Evolutionary conservation across 768 basidiomycete species (phyloP).

Genomic region (Phylloporus scabripes): DNA sequence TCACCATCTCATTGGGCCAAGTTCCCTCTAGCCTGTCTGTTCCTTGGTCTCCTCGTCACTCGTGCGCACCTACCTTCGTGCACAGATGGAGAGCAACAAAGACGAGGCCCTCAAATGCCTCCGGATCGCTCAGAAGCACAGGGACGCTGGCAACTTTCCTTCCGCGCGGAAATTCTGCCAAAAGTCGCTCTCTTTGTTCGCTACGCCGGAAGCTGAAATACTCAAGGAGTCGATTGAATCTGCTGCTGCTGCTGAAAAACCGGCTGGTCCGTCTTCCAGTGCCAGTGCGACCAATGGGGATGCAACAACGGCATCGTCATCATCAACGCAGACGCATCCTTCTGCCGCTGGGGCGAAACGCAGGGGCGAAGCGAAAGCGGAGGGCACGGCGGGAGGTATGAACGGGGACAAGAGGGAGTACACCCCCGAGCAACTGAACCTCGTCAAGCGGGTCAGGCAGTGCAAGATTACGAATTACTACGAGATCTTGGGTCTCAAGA

Average conservation of each 20-base stretch:
- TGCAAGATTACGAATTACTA: constrained; percentile 93
- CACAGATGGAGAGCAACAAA: constrained; percentile 76
- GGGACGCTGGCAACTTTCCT: constrained; percentile 61
- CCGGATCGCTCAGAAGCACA: constrained; percentile 69
- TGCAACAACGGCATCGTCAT: constrained; percentile 38
- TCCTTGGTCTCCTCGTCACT: constrained; percentile 6
- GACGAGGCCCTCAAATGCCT: constrained; percentile 86
- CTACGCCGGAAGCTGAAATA: constrained; percentile 67
- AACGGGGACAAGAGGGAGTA: constrained; percentile 78
- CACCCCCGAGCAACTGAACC: constrained; percentile 72
- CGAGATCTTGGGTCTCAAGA: constrained; percentile 77
- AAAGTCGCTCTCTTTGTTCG: constrained; percentile 80
- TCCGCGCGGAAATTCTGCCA: constrained; percentile 85
- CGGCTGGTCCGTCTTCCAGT: constrained; percentile 38
- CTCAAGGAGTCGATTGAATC: constrained; percentile 64
- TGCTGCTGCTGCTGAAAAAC: constrained; percentile 35
- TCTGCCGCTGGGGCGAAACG: constrained; percentile 71
- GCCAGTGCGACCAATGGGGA: constrained; percentile 30
- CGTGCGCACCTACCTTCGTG: constrained; percentile 4
- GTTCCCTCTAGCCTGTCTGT: background rate
- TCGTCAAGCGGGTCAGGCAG: constrained; percentile 78
- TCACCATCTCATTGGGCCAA: constrained; percentile 18
- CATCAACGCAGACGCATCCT: constrained; percentile 62
- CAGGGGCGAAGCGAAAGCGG: constrained; percentile 38
- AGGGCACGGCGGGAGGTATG: constrained; percentile 56